phyloP scores from a whole-genome alignment of 2,329 filamentous ascomycete genomes.

The Sporothrix variecibatus region DNA sequence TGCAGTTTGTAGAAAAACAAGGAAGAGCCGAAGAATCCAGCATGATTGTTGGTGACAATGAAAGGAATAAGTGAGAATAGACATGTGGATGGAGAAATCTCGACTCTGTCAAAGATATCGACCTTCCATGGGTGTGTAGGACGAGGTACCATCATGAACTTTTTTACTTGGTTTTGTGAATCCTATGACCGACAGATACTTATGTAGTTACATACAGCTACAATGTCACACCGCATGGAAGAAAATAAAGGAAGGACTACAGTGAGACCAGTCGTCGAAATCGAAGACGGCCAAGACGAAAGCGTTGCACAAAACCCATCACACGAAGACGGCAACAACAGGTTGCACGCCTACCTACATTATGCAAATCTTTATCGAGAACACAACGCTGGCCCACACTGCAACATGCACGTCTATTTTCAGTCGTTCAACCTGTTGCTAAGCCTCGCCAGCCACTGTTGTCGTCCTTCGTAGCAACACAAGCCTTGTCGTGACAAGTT shows the following conservation, averaged over 20 bases:
- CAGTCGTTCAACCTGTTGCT: not conserved
- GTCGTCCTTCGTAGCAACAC: not conserved
- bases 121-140: not conserved
- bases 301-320: not conserved
- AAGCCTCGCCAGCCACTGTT: not conserved
- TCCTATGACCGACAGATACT: not conserved
- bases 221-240: not conserved
- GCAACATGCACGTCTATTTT: not conserved
- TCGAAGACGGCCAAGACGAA: not conserved
- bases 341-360: not conserved
- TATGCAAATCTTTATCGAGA: not conserved
- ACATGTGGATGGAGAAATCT: not conserved
- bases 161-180: not conserved
- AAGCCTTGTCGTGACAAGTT: not conserved
- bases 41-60: not conserved
- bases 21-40: not conserved
- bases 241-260: not conserved
- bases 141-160: not conserved
- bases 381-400: not conserved
- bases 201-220: not conserved
- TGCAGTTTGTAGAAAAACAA: not conserved
- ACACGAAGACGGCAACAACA: not conserved
- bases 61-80: not conserved
- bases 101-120: not conserved
- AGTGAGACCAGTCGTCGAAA: not conserved